phyloP scores from a whole-genome alignment of 257 asterid species.

The Solanum lignicaule region DNA sequence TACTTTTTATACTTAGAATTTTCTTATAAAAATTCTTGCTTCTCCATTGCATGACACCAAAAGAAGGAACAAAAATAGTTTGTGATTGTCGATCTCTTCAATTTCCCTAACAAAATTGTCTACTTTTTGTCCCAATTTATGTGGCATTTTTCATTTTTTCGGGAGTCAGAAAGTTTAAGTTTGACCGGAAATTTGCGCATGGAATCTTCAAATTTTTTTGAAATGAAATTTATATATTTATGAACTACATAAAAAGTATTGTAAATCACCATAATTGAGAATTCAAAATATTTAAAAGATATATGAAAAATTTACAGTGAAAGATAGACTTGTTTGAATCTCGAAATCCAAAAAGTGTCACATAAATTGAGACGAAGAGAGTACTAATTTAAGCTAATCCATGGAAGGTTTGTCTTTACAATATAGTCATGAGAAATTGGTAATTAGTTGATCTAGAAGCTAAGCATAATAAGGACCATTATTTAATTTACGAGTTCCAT shows the following conservation, averaged over 20 bases:
- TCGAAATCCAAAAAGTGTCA: fast-evolving
- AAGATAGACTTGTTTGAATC: no score
- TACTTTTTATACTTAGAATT: neutral
- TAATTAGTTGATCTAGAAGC: neutral
- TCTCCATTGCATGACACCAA: neutral
- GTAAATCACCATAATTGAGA: no score
- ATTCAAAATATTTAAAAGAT: no score
- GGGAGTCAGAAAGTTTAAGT: neutral
- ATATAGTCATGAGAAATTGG: neutral
- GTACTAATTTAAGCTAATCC: neutral
- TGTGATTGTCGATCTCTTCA: neutral
- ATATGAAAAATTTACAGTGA: neutral
- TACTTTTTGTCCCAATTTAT: fast-evolving
- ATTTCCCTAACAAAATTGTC: neutral
- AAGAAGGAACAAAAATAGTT: neutral
- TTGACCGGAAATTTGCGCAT: fast-evolving
- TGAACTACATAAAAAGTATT: no score
- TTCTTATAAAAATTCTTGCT: neutral
- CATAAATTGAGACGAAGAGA: fast-evolving
- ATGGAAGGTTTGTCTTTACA: neutral
- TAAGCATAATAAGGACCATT: neutral
- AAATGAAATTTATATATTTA: no score
- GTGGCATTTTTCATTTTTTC: no score
- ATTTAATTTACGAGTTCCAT: neutral
- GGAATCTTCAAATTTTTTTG: no score